Evolutionary conservation across 768 basidiomycete species (phyloP), one percentile per base, ranked within the genome.

Genomic region (Gyrodon lividus): DNA sequence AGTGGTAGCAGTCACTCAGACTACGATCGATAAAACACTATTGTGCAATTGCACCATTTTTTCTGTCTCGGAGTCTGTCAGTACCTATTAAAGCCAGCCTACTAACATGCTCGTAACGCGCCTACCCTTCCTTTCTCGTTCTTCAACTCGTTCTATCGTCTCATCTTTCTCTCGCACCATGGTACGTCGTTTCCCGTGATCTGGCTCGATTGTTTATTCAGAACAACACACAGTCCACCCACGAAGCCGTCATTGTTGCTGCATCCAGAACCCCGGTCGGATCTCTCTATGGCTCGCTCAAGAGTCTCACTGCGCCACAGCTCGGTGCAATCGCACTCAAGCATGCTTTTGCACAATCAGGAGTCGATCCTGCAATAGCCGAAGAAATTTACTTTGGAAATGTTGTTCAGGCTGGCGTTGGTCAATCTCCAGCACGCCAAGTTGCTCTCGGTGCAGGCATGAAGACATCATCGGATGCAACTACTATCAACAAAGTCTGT

Each of bases 401-500:
- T 66, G 97, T 99, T 64, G 84, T 98, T 50, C 96, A 98, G 73
- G 97, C 93, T 3, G 94, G 94, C 61, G 91, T 95, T 46, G 97
- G 97, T 39, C 97, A 99, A 74, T 89, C 89, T 10, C 97, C 97
- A n/a, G 97, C 97, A 46, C 84, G 97, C 58, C 97, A 99, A 72
- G 97, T 95, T 48, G 93, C 87, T n/a, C 83, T 99, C 52, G 79
- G 74, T 49, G 81, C 94, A n/a, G 97, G 97, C 57, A 76, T 97
- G 65, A 83, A 79, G 56, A 69, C 85, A 9, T 79, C 78, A 50
- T 95, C 96, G 23, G 97, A 99, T 74, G 95, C 96, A 19, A 98
- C 97, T 33, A 99, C 97, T 43, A 86, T 99, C 76, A 99, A 99
- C 83, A 99, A 99, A 76, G 97, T 99, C 70, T 99, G 97, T 71